Evolutionary conservation across 148 eudicot species (phyloP).

Genomic region (Camellia granthamiana): DNA sequence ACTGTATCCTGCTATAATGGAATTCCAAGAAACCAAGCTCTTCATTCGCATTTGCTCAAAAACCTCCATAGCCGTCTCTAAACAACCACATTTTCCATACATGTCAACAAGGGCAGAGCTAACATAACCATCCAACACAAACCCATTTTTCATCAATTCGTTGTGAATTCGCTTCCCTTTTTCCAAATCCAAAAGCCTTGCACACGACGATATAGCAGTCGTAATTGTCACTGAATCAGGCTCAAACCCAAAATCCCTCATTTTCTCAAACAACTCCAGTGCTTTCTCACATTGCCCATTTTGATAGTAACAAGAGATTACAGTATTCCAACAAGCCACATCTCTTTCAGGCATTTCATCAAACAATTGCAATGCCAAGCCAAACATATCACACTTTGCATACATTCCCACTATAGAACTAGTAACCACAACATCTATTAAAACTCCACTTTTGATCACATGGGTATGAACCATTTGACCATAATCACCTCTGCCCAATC

Average conservation of each 20-base stretch:
- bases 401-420: constrained; percentile 9
- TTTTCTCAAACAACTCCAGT: constrained; percentile 5
- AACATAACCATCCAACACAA: constrained; percentile 22
- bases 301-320: constrained; percentile 7
- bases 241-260: constrained; percentile 3
- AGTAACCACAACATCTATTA: constrained; percentile 11
- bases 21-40: constrained; percentile 35
- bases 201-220: constrained; percentile 31
- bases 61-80: constrained; percentile 27
- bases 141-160: constrained; percentile 5
- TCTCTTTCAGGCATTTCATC: constrained; percentile 6
- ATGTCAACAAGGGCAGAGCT: constrained; percentile 35
- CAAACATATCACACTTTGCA: constrained; percentile 7
- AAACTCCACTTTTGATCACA: not conserved
- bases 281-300: constrained; percentile 12
- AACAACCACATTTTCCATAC: constrained; percentile 36
- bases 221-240: constrained; percentile 34
- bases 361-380: not conserved
- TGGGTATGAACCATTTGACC: constrained; percentile 22
- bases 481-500: constrained; percentile 19
- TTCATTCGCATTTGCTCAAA: constrained; percentile 27
- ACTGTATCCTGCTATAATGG: constrained; percentile 31
- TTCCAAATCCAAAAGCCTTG: constrained; percentile 31
- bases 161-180: not conserved
- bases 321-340: constrained; percentile 11